A percentile compares a stretch with the other conserved stretches of the same genome.
phyloP scores from a whole-genome alignment of 352 stramenopile genomes.

The Globisporangium okanoganense region DNA sequence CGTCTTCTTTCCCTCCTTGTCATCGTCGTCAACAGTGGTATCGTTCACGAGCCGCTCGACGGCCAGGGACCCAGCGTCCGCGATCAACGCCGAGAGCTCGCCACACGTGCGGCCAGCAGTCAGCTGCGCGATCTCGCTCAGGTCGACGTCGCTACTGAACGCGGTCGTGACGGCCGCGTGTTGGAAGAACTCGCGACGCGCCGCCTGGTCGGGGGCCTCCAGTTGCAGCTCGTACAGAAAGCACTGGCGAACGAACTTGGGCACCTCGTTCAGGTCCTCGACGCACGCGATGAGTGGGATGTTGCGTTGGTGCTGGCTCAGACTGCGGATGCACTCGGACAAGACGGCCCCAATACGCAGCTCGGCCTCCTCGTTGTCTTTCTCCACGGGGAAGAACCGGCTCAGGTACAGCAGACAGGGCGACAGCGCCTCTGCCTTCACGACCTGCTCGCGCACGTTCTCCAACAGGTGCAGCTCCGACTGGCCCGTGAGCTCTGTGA shows the following conservation, averaged over 20 bases:
- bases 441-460: constrained; percentile 67
- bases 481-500: constrained; percentile 66
- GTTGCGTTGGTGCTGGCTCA: constrained; percentile 45
- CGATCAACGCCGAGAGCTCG: constrained; percentile 62
- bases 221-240: constrained; percentile 78
- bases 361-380: constrained; percentile 73
- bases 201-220: constrained; percentile 50
- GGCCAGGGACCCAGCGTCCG: constrained; percentile 47
- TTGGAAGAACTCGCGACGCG: constrained; percentile 52
- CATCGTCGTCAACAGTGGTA: not conserved
- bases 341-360: constrained; percentile 59
- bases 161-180: constrained; percentile 32
- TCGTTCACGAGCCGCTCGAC: constrained; percentile 41
- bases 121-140: constrained; percentile 56
- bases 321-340: constrained; percentile 54
- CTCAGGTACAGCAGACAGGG: constrained; percentile 82
- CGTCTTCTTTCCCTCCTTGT: not conserved
- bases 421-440: constrained; percentile 58
- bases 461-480: constrained; percentile 74
- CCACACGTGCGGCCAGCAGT: constrained; percentile 74
- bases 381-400: constrained; percentile 71
- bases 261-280: constrained; percentile 72
- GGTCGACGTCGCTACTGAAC: constrained; percentile 44
- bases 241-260: constrained; percentile 76
- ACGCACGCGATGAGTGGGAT: constrained; percentile 76